Evolutionary conservation across 2,329 filamentous ascomycete genomes (phyloP), one percentile per base, ranked within the genome.

Genomic region (Microsporum ferrugineum): DNA sequence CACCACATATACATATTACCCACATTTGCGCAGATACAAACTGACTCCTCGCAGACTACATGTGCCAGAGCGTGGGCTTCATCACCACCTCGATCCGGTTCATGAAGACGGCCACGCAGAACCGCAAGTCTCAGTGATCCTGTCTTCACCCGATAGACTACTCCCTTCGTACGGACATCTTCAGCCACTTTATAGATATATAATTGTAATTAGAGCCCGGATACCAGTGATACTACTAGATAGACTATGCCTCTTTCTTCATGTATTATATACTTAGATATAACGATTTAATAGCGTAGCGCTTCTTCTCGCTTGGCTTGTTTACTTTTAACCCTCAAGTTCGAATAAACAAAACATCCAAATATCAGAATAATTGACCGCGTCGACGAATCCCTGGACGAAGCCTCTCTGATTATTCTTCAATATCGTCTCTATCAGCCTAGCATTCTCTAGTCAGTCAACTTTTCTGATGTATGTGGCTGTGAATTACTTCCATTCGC

Each of bases 61-160:
- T 75, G n/a, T 65, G 62, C 14, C 62, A 69, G 17, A 73, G 73
- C 62, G 65, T 72, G 39, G 65, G 62, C 31, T 67, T 66, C 3
- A 68, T 72, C n/a, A 71, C 71, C 8, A 61, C 65, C 38, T 71
- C 70, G 3, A 63, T 74, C 41, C 66, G 67, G 47, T 62, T 58
- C 31, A 60, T 71, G 59, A 67, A 67, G 5, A 58, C 57, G 39
- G 63, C 62, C 51, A 60, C 65, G 33, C 63, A 61, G 55, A 57
- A 62, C 23, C 66, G 65, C 17, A 75, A 75, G 63, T 57, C 63
- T 41, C 66, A 69, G 59, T 74, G 49, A 65, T 57, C 5, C 5
- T 6, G 14, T 43, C 39, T 43, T 43, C 39, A 6, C 6, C 3
- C 14, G 5, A 43, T 43, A 17, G 39, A 43, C 10, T 43, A 4